Evolutionary conservation across 2,329 filamentous ascomycete genomes (phyloP).

Genomic region (Didymella pomorum): DNA sequence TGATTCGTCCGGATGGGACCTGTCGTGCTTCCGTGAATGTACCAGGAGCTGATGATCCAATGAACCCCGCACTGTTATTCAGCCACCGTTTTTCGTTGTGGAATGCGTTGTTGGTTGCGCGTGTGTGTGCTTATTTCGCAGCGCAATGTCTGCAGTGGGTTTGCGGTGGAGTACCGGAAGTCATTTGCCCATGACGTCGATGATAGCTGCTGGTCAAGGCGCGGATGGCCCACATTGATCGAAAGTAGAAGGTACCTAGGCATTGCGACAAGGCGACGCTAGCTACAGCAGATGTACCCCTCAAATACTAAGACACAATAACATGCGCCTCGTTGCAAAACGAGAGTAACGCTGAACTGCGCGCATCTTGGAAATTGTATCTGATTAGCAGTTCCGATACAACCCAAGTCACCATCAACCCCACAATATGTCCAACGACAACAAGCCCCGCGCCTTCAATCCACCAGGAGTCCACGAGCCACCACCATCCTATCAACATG

Average conservation of each 20-base stretch:
- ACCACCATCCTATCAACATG: conserved; percentile 43
- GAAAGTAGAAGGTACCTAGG: neutral
- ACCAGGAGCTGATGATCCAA: conserved; percentile 13
- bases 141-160: neutral
- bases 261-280: conserved; percentile 9
- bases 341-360: neutral
- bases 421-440: conserved; percentile 22
- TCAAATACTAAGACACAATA: conserved; percentile 11
- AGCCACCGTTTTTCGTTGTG: conserved; percentile 7
- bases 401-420: too few species aligned
- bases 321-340: neutral
- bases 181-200: conserved; percentile 12
- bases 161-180: conserved; percentile 1
- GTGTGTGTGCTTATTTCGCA: neutral
- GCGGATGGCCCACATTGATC: neutral
- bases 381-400: neutral
- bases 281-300: conserved; percentile 11
- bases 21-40: conserved; percentile 18
- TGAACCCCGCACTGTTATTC: conserved; percentile 21
- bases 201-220: conserved; percentile 13
- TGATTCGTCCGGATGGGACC: conserved; percentile 18
- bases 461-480: conserved; percentile 36
- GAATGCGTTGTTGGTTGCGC: neutral
- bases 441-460: conserved; percentile 44
- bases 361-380: neutral